Base-by-base conservation (phyloP, 768 basidiomycete genomes). In the Trametes cubensis region DNA sequence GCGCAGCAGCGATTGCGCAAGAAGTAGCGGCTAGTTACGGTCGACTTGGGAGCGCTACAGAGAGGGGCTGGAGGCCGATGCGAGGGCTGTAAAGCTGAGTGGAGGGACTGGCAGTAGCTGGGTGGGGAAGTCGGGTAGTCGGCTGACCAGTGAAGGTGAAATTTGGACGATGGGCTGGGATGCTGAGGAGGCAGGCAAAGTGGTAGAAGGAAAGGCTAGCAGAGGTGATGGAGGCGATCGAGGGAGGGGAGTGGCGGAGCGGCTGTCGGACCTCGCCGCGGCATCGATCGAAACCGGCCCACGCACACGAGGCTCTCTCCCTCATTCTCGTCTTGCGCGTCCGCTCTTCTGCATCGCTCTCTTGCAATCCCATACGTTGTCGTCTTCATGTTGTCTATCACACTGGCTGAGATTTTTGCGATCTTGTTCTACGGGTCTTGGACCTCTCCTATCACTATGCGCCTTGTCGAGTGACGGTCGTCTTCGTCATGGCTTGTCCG, bases 241-340 rank as follows among this genome's bases (percentile, higher is more conserved):
- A 52, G 51, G 38, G 20, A 20, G 51, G 38, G 51, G 51, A 14
- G 26, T 51, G 52, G 52, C 52, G 18, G 53, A 42, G 42, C 41
- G 53, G 41, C 18, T 44, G 53, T 28, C 53, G 53, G 53, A 55
- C 23, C 30, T 55, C 15, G 53, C 18, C 8, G n/a, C 26, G 53
- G 51, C 38, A 52, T 39, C 51, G 51, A 55, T 55, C 53, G 53
- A 14, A 28, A 46, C 42, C 42, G 26, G 25, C 26, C 55, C 55
- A 26, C 13, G 8, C 15, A 23, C 21, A 21, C 45, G 34, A 39
- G 28, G 28, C 55, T 56, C 55, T 28, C 42, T 28, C n/a, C 4
- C n/a, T 6, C 34, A n/a, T 42, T 41, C 11, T 54, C 15, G 10
- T 55, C 53, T 42, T 44, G 53, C 41, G n/a, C 23, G 25, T 28